Percentiles rank a stretch among this genome's conserved stretches.
Conservation (phyloP, 768 basidiomycete genomes). For the Serpula lacrymans region DNA sequence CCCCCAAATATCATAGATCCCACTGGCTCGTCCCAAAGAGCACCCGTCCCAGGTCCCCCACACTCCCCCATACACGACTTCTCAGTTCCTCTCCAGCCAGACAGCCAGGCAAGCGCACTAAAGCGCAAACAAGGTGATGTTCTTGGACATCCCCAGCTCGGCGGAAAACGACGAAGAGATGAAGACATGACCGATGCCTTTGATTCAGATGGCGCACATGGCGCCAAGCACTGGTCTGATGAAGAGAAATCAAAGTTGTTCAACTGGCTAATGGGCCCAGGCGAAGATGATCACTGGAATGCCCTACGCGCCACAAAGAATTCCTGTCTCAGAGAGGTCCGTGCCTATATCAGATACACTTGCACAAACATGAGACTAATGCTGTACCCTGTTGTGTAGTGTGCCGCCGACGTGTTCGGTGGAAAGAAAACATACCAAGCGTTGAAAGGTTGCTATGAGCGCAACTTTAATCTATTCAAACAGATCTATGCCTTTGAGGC, state of each 20-base stretch:
- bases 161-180: constrained; percentile 28
- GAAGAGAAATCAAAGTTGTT: constrained; percentile 79
- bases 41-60: constrained; percentile 24
- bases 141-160: constrained; percentile 16
- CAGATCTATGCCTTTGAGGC: constrained; percentile 74
- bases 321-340: constrained; percentile 75
- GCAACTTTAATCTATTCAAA: constrained; percentile 82
- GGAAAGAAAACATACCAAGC: constrained; percentile 82
- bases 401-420: constrained; percentile 66
- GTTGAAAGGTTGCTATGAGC: constrained; percentile 81
- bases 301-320: constrained; percentile 77
- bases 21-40: constrained; percentile 17
- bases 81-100: constrained; percentile 25
- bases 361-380: constrained; percentile 4
- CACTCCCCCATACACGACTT: constrained; percentile 30
- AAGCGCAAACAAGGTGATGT: constrained; percentile 50
- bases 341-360: constrained; percentile 5
- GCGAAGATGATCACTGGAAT: constrained; percentile 76
- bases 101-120: constrained; percentile 14
- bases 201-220: constrained; percentile 41
- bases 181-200: constrained; percentile 26
- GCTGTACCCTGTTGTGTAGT: constrained; percentile 37
- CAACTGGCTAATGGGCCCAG: constrained; percentile 70
- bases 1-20: constrained; percentile 29
- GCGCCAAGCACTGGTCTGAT: constrained; percentile 84